Evolutionary conservation across 352 stramenopile genomes (phyloP).

Genomic region (Globisporangium yorkense): DNA sequence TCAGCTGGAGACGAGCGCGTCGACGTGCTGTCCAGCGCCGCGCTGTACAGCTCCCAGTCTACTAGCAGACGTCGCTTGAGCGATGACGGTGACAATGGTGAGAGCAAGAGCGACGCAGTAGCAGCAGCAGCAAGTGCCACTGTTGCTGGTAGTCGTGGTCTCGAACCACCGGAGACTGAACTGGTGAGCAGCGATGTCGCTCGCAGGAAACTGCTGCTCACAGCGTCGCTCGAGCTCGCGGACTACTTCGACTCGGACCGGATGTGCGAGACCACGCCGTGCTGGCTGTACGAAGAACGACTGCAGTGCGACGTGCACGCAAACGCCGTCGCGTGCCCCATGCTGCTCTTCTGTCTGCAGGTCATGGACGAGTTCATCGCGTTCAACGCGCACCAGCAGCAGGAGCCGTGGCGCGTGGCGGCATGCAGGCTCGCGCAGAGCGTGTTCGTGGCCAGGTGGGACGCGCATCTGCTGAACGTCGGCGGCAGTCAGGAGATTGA

Average conservation of each 20-base stretch:
- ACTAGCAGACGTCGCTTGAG: background rate
- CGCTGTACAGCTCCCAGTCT: background rate
- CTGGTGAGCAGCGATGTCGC: conserved; percentile 30
- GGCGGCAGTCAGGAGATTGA: conserved; percentile 14
- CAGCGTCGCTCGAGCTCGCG: conserved; percentile 21
- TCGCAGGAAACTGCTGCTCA: background rate
- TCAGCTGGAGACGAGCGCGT: background rate
- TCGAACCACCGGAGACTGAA: background rate
- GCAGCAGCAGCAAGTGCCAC: background rate
- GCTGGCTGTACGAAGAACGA: conserved; percentile 38
- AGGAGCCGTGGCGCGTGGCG: conserved; percentile 34
- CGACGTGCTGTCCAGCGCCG: background rate
- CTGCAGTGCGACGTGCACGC: conserved; percentile 38
- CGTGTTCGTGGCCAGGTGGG: conserved; percentile 52
- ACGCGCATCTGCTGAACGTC: conserved; percentile 23
- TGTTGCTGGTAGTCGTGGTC: background rate
- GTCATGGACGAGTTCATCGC: conserved; percentile 69
- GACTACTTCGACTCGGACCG: conserved; percentile 71
- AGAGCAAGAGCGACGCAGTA: background rate
- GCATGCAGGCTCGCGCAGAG: conserved; percentile 46
- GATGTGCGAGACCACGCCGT: conserved; percentile 59
- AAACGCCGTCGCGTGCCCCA: conserved; percentile 30
- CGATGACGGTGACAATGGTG: background rate
- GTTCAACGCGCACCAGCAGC: conserved; percentile 19
- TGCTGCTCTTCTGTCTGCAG: conserved; percentile 74